Base-by-base conservation (phyloP, 768 basidiomycete species). In the Russula brevipes region DNA sequence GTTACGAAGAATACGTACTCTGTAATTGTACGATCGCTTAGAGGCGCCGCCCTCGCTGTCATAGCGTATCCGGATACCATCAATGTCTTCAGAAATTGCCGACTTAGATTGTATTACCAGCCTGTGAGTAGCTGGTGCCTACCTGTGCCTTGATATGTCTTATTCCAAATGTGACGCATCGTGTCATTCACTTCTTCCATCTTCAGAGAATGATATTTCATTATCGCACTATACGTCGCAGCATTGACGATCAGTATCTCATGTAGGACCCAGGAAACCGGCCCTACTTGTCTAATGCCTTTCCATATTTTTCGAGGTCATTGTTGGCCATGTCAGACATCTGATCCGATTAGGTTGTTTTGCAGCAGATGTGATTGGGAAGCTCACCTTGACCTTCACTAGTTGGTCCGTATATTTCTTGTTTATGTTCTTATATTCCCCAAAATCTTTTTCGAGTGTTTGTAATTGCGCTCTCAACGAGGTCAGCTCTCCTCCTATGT, bases 131-230 rank as follows among this genome's bases (percentile, higher is more conserved):
- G 39, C 3, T 33, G 24, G 19, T 60, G 68, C 82, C 54, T 64
- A 94, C 95, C 94, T 62, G 95, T 98, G 69, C 96, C 96, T 73
- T 98, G 96, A 75, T 99, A 99, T 0, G 95, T 98, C 77, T 94
- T 96, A 73, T 94, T 96, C 97, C 97, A 99, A 4, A 98, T 74
- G 71, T 97, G 93, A 53, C 88, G 88, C 85, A 98, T 96, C 14
- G 88, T 95, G 70, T 97, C 94, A 71, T 99, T 99, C 70, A 99
- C 94, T 78, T 99, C 97, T 74, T 95, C 93, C 97, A 98, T 97
- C 77, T 99, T 99, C 69, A 97, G 80, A 14, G 86, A 78, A 71
- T 99, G 97, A 70, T 98, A 99, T 74, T 92, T 93, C 92, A 99
- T 97, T 73, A 99, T 98, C 46, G 95, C 97, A 68, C 96, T 98